Conservation (phyloP, 2,329 filamentous ascomycete genomes). For the Aschersonia sp. region DNA sequence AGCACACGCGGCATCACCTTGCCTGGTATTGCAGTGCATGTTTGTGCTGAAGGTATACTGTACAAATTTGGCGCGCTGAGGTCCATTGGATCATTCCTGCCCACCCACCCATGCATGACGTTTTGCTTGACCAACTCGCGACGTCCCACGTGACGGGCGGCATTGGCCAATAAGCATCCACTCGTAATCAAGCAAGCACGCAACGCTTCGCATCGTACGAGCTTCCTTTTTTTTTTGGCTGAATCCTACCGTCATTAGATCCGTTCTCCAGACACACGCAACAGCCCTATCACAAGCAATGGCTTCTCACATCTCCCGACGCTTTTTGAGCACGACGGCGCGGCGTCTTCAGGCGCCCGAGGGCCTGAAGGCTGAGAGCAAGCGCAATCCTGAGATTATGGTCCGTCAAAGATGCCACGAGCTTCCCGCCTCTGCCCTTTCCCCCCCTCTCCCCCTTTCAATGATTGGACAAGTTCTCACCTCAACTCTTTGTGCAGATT, state of each 20-base stretch:
- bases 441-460: too few species aligned
- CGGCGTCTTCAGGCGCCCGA: constrained; percentile 34
- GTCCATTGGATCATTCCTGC: too few species aligned
- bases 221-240: background rate
- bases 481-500: constrained; percentile 41
- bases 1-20: too few species aligned
- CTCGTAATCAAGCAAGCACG: background rate
- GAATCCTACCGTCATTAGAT: background rate
- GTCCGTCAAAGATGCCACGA: constrained; percentile 18
- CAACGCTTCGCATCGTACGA: background rate
- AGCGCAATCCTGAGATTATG: constrained; percentile 34
- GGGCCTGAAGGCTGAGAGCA: constrained; percentile 41
- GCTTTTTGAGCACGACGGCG: constrained; percentile 38
- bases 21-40: too few species aligned
- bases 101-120: too few species aligned
- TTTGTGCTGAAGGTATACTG: too few species aligned
- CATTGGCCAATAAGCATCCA: background rate
- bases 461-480: too few species aligned
- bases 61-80: too few species aligned
- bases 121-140: too few species aligned
- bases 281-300: constrained; percentile 27
- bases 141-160: background rate
- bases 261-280: background rate
- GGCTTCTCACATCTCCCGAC: constrained; percentile 41
- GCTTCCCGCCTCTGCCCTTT: too few species aligned